These are phyloP conservation scores for Boletus huronensis DNA, from an alignment of 768 basidiomycete species.

Conservation along the genomic window DNA sequence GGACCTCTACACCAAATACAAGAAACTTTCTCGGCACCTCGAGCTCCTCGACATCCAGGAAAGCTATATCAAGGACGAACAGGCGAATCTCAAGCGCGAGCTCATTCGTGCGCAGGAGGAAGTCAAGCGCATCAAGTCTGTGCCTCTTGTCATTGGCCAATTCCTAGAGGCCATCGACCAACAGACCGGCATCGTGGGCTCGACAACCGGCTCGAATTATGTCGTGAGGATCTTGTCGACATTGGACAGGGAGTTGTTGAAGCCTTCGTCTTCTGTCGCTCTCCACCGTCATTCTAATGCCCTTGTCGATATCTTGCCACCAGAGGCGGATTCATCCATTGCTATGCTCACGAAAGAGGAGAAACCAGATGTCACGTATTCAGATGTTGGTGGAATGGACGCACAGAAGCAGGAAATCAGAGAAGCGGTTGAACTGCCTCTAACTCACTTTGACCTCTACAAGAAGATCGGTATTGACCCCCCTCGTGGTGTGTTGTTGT, in stretches of 20 bases:
- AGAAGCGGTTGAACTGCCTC: slow-evolving; percentile 95
- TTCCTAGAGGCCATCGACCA: slow-evolving; percentile 99
- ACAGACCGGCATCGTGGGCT: slow-evolving; percentile 93
- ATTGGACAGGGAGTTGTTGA: slow-evolving; percentile 93
- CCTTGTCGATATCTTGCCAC: slow-evolving; percentile 95
- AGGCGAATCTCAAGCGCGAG: slow-evolving; percentile 95
- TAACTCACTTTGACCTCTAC: slow-evolving; percentile 97
- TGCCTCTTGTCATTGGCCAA: slow-evolving; percentile 98
- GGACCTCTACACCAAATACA: slow-evolving; percentile 96
- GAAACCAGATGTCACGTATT: slow-evolving; percentile 90
- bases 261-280: slow-evolving; percentile 97
- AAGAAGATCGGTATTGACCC: slow-evolving; percentile 99
- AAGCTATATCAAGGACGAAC: slow-evolving; percentile 98
- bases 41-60: slow-evolving; percentile 94
- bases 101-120: slow-evolving; percentile 98
- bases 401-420: slow-evolving; percentile 97
- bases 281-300: slow-evolving; percentile 98
- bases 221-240: slow-evolving; percentile 97
- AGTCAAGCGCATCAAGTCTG: slow-evolving; percentile 98
- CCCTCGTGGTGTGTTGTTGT: slow-evolving; percentile 92
- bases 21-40: slow-evolving; percentile 90
- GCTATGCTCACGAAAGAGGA: slow-evolving; percentile 93
- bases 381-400: slow-evolving; percentile 97
- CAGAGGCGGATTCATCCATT: slow-evolving; percentile 97
- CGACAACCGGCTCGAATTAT: slow-evolving; percentile 97